These are phyloP conservation scores for Aureobasidium namibiae DNA, from an alignment of 2,329 filamentous ascomycete genomes.

Conservation along the genomic window DNA sequence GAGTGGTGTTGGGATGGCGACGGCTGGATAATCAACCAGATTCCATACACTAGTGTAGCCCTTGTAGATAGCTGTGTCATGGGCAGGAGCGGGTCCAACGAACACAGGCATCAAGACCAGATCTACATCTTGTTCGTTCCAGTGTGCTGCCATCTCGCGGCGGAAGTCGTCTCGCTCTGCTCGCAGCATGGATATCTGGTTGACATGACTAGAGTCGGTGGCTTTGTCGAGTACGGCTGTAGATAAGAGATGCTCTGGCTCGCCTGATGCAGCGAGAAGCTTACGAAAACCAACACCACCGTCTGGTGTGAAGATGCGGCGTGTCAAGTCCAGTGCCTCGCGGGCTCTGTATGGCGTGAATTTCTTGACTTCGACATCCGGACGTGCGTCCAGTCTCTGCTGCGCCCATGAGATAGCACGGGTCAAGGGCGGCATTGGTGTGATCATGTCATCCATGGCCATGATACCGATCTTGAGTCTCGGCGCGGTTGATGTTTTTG, in stretches of 20 bases:
- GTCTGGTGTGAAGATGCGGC: not conserved
- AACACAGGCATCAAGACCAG: not conserved
- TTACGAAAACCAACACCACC: not conserved
- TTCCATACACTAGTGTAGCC: not conserved
- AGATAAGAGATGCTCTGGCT: not conserved
- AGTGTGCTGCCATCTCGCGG: not conserved
- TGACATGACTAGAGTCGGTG: not conserved
- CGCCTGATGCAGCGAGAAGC: not conserved
- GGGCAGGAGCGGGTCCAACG: not conserved
- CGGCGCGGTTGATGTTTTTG: constrained; percentile 16
- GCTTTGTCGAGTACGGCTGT: not conserved
- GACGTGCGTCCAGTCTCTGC: not conserved
- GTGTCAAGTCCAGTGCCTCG: not conserved
- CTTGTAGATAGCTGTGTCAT: not conserved
- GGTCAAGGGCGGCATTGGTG: constrained; percentile 56
- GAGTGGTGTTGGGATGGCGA: not conserved
- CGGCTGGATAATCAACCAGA: not conserved
- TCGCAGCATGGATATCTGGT: not conserved
- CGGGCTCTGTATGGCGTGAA: not conserved
- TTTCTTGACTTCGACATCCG: not conserved
- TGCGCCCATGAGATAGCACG: constrained; percentile 39
- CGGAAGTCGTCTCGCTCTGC: not conserved
- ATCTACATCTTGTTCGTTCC: not conserved
- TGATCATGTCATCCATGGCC: constrained; percentile 57
- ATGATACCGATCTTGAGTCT: constrained; percentile 53